Base-by-base conservation (phyloP, 306 rosid species). In the Mimosa pudica region DNA sequence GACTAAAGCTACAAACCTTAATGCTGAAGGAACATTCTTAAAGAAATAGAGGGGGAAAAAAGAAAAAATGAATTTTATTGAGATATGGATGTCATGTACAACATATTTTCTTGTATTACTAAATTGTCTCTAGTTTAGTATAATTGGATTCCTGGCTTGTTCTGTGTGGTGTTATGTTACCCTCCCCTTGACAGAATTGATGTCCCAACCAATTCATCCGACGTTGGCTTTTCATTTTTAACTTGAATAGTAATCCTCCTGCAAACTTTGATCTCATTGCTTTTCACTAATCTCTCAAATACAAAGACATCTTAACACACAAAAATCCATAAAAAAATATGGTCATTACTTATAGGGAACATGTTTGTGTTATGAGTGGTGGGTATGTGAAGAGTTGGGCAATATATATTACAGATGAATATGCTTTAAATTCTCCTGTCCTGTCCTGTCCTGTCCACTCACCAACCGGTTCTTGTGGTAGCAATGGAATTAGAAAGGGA, bases 81-180 rank as follows among this genome's bases (percentile, higher is more conserved):
- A 17, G 61, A 54, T n/a, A 8, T 55, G 61, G 30, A 17, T 55
- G 10, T 17, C 61, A 55, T 55, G 61, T n/a, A 1, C 30, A 55
- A n/a, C 61, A n/a, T 17, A n/a, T 55, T 55, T 55, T 55, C 61
- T 55, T 55, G 61, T 55, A 7, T n/a, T 52, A 16, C n/a, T 52
- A 13, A 5, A 49, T 49, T n/a, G 9, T 55, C 30, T 55, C 61
- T 55, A 55, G 10, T n/a, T 55, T 55, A n/a, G 18, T 17, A 55
- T 1, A 55, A 55, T 55, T 58, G 77, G 13, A 57, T 18, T 32
- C 75, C 70, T 83, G 60, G 69, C 75, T 71, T 78, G 63, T 83
- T 44, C 57, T 81, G 82, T 83, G 76, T 74, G 83, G 74, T 81
- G 54, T 24, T 74, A 71, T 71, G 72, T 71, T 77, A 80, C 68